Evolutionary conservation across 139 green algal species (phyloP), one percentile per base, ranked within the genome.

Genomic region (Zygnema circumcarinatum): DNA sequence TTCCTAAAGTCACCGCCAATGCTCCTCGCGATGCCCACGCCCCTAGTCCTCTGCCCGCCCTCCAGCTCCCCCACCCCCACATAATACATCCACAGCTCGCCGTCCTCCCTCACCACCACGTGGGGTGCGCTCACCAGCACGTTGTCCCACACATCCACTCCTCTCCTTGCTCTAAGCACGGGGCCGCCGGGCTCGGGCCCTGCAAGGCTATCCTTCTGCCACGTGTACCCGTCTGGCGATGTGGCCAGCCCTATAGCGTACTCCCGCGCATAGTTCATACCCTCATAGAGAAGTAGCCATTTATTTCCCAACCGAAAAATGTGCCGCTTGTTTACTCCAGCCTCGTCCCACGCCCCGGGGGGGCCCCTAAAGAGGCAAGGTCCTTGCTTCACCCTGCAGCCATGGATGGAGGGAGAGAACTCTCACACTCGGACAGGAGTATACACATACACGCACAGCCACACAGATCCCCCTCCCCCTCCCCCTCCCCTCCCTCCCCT

Each of bases 61-160:
- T 73, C 38, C 40, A 85, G n/a, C 78, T 87, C 29, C 7, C 81
- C 54, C 25, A 87, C 81, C 1, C 81, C 81, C 81, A 87, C 81
- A 83, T 87, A 87, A 32, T 87, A 87, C 81, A 87, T 83, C 81
- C 81, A 83, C 31, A 83, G 31, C n/a, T 0, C 52, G 56, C 81
- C 81, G 25, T 87, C 81, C 21, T 81, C 20, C 2, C 52, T 29
- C 1, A 31, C 3, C 25, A 87, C 81, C 31, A 87, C 56, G 0
- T 87, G 54, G 25, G 81, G 81, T 20, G 81, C 54, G 21, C 81
- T 42, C 2, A 87, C 81, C 41, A 83, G 52, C 22, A 38, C 56
- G 31, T 83, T 87, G 68, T 87, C 81, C 81, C 81, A 87, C 1
- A 42, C n/a, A 29, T 87, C 81, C 56, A 75, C 81, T 21, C 56